A percentile compares a stretch with the other conserved stretches of the same genome.
These are phyloP conservation scores for Parachaetomium inaequale DNA, from an alignment of 495 filamentous ascomycete species.

Conservation along the genomic window DNA sequence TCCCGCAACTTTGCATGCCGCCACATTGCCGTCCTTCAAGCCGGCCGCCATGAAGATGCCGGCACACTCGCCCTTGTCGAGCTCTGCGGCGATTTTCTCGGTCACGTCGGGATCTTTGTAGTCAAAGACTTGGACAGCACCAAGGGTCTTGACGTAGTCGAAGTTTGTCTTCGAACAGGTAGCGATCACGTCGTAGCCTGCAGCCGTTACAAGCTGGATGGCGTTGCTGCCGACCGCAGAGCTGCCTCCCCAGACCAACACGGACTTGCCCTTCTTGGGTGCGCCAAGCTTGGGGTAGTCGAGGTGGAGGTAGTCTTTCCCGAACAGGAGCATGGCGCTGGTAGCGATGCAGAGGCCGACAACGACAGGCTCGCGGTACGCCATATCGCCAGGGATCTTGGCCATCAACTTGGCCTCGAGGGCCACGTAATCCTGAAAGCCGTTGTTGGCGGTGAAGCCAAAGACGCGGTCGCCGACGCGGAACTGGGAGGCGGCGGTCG, in stretches of 20 bases:
- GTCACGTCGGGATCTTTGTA: slow-evolving; percentile 42
- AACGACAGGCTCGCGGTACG: neutral
- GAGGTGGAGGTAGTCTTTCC: slow-evolving; percentile 33
- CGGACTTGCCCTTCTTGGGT: slow-evolving; percentile 29
- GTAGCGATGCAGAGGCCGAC: neutral
- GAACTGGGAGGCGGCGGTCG: neutral
- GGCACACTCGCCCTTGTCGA: slow-evolving; percentile 24
- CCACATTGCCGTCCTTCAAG: slow-evolving; percentile 10
- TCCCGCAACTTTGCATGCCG: slow-evolving; percentile 20
- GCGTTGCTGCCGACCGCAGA: slow-evolving; percentile 56
- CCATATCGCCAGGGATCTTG: neutral
- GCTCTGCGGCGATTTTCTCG: slow-evolving; percentile 27
- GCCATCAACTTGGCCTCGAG: neutral
- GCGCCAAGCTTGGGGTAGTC: slow-evolving; percentile 22
- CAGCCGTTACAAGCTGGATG: slow-evolving; percentile 56
- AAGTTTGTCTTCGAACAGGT: slow-evolving; percentile 53
- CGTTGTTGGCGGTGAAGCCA: neutral
- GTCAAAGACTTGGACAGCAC: slow-evolving; percentile 32
- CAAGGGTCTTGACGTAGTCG: slow-evolving; percentile 21
- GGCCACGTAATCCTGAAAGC: neutral
- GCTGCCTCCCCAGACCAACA: slow-evolving; percentile 52
- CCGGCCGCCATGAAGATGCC: slow-evolving; percentile 22
- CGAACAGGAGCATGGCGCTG: slow-evolving; percentile 33
- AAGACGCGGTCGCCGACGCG: neutral
- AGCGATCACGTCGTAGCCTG: slow-evolving; percentile 57